Evolutionary conservation across 2,329 filamentous ascomycete genomes (phyloP).

Genomic region (Xylaria sp.): DNA sequence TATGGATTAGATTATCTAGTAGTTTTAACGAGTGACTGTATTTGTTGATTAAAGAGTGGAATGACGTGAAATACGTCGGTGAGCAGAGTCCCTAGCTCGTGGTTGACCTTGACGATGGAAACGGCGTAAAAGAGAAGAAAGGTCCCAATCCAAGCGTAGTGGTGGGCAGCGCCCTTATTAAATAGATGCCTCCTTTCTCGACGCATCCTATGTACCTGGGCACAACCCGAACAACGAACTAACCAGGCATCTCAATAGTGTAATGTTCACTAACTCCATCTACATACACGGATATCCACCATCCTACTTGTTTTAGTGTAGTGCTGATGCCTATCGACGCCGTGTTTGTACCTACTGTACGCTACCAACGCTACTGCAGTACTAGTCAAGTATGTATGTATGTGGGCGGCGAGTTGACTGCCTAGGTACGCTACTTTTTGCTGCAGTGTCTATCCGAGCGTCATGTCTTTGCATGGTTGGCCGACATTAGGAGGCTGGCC

Average conservation of each 20-base stretch:
- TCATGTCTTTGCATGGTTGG: constrained; percentile 22
- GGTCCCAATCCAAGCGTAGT: constrained; percentile 10
- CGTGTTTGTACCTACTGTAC: constrained; percentile 6
- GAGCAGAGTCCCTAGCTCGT: constrained; percentile 51
- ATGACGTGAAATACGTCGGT: constrained; percentile 59
- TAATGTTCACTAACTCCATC: background rate
- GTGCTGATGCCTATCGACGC: constrained; percentile 24
- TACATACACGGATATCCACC: constrained; percentile 15
- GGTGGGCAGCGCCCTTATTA: constrained; percentile 28
- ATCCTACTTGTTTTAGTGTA: constrained; percentile 26
- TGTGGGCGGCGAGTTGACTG: constrained; percentile 1
- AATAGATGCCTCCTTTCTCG: constrained; percentile 34
- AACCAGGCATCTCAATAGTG: background rate
- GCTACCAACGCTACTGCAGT: constrained; percentile 1
- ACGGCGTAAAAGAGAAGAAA: constrained; percentile 37
- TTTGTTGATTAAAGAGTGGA: constrained; percentile 53
- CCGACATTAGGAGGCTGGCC: constrained; percentile 30
- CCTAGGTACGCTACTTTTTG: background rate
- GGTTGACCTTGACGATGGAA: constrained; percentile 44
- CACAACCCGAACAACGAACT: background rate
- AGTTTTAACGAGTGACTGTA: constrained; percentile 44
- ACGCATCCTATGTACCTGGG: background rate
- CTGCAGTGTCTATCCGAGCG: constrained; percentile 18
- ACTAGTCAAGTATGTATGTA: background rate
- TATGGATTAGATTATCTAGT: constrained; percentile 44